Conservation (phyloP, 768 basidiomycete species). For the Amanita pallidorosea region DNA sequence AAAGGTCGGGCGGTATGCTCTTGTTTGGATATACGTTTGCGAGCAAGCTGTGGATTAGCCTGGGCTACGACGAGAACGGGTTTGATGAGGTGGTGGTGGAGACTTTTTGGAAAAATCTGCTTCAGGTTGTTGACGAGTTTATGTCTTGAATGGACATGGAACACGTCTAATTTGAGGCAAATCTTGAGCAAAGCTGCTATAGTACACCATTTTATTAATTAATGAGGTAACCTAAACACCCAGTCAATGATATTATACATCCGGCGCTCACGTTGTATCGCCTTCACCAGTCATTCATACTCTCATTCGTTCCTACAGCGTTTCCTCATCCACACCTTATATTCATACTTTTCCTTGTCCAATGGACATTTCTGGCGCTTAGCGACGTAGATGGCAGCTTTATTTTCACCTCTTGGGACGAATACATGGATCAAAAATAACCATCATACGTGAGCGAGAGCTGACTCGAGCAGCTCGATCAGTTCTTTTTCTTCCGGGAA, state of each 20-base stretch:
- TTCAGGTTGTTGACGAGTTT: constrained; percentile 47
- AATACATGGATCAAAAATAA: not conserved
- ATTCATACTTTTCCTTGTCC: constrained; percentile 76
- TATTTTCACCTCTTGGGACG: constrained; percentile 62
- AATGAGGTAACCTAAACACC: not conserved
- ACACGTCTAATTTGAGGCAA: not conserved
- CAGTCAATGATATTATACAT: constrained; percentile 25
- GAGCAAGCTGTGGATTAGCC: constrained; percentile 67
- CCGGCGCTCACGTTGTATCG: constrained; percentile 79
- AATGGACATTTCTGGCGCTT: constrained; percentile 53
- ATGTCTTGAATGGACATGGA: constrained; percentile 16
- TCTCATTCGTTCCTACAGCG: constrained; percentile 68
- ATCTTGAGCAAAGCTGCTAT: not conserved
- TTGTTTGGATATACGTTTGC: constrained; percentile 75
- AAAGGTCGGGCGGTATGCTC: constrained; percentile 66
- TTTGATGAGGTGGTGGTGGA: constrained; percentile 54
- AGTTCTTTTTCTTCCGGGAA: constrained; percentile 78
- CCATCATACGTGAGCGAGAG: constrained; percentile 3
- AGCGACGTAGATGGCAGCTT: constrained; percentile 75
- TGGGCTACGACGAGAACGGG: constrained; percentile 73
- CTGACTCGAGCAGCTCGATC: constrained; percentile 66
- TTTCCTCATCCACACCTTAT: constrained; percentile 79
- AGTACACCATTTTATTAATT: not conserved
- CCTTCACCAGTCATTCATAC: constrained; percentile 89
- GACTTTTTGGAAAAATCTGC: constrained; percentile 54